phyloP scores from a whole-genome alignment of 1,284 basidiomycete species.

The Heterobasidion annosum region DNA sequence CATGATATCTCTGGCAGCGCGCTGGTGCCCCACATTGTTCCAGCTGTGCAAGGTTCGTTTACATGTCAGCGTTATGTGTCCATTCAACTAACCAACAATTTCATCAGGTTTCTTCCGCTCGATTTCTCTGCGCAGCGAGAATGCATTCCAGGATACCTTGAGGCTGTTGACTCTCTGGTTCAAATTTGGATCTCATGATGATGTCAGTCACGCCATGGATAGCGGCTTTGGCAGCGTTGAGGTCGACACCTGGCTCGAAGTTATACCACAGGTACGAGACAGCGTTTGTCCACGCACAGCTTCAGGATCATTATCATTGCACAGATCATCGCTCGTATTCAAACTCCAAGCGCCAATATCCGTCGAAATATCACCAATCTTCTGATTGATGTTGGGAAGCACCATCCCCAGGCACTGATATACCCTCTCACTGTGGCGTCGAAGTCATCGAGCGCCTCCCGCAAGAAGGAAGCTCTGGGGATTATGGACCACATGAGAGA shows the following conservation, averaged over 20 bases:
- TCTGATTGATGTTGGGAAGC: slow-evolving; percentile 88
- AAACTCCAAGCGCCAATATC: slow-evolving; percentile 87
- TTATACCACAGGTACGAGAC: slow-evolving; percentile 81
- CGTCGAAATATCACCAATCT: slow-evolving; percentile 87
- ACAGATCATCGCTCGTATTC: slow-evolving; percentile 96
- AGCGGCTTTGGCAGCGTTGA: slow-evolving; percentile 87
- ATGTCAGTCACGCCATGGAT: slow-evolving; percentile 87
- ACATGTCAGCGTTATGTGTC: background rate
- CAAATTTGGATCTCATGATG: slow-evolving; percentile 90
- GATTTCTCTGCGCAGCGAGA: slow-evolving; percentile 84
- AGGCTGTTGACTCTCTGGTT: slow-evolving; percentile 97
- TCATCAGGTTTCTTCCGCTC: slow-evolving; percentile 87
- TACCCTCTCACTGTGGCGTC: slow-evolving; percentile 98
- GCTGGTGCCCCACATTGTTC: slow-evolving; percentile 84
- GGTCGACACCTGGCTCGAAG: slow-evolving; percentile 98
- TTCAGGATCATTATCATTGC: background rate
- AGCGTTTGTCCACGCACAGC: background rate
- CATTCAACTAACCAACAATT: background rate
- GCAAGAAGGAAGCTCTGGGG: slow-evolving; percentile 76
- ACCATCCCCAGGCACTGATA: slow-evolving; percentile 96
- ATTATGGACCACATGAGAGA: slow-evolving; percentile 96
- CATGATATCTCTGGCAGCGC: slow-evolving; percentile 64
- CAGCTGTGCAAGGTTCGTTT: slow-evolving; percentile 80
- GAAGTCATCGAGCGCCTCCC: slow-evolving; percentile 83
- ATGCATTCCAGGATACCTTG: slow-evolving; percentile 92